Base-by-base conservation (phyloP, 352 stramenopile species). In the Plasmopara muralis region DNA sequence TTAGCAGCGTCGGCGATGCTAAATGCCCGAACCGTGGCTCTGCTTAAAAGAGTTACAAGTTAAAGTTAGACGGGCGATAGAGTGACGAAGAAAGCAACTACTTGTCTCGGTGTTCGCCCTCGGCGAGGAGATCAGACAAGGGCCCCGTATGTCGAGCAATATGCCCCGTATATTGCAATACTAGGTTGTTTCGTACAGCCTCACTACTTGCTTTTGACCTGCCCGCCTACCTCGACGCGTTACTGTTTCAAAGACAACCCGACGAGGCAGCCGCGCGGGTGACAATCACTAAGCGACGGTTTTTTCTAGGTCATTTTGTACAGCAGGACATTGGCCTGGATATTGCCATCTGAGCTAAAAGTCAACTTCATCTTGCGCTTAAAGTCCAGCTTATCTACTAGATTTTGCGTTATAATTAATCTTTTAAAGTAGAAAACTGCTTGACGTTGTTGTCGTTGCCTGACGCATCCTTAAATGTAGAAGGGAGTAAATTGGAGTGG, bases 401-500 rank as follows among this genome's bases (percentile, higher is more conserved):
- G 14, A 18, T 15, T 15, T 41, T 41, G 37, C 37, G 5, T 8
- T 41, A 16, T 6, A n/a, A 1, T 41, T 18, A 41, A 41, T 41
- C 37, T 15, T 18, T 16, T 13, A 15, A 41, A 41, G 37, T 18
- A 18, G 7, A 35, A 35, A 35, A 35, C 29, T 59, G 54, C 59
- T 46, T 48, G 60, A 63, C 59, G 47, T 66, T 53, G 40, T 55
- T 64, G 46, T 53, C 49, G 55, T 66, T 44, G 43, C 20, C 55
- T 38, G 20, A 47, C 56, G 50, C 57, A 66, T 70, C 62, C 62
- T 47, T 42, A 43, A 70, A 66, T 54, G 53, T 64, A 43, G 53
- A 71, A 71, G 54, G 62, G 53, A 69, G 57, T 41, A 57, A 63
- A 14, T 56, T 62, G 59, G 51, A 44, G 62, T 70, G 62, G 53